phyloP scores from a whole-genome alignment of 805 yeast species.

The Ogataea sp. region DNA sequence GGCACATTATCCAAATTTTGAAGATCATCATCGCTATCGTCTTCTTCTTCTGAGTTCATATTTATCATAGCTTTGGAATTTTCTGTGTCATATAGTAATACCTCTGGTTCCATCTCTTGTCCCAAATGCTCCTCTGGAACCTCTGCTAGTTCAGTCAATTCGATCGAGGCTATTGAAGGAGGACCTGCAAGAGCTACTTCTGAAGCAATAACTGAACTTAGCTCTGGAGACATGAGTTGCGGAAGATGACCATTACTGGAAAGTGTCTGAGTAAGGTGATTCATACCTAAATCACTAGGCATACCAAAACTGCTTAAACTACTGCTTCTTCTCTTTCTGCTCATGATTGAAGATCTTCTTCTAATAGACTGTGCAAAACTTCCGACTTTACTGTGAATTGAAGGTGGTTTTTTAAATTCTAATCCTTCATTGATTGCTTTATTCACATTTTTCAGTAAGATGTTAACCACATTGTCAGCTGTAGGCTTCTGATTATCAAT shows the following conservation, averaged over 20 bases:
- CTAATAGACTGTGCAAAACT: constrained; percentile 18
- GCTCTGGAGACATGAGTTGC: background rate
- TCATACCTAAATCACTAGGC: too few relatives aligned
- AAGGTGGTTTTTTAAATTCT: constrained; percentile 9
- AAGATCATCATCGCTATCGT: background rate
- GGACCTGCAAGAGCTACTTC: too few relatives aligned
- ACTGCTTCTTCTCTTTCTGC: constrained; percentile 4
- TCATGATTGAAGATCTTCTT: constrained; percentile 4
- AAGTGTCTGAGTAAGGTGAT: too few relatives aligned
- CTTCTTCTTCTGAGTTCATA: background rate
- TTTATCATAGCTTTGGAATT: too few relatives aligned
- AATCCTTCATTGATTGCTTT: constrained; percentile 31
- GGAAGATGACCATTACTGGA: too few relatives aligned
- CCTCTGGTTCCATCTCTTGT: too few relatives aligned
- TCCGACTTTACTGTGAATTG: constrained; percentile 18
- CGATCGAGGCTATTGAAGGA: background rate
- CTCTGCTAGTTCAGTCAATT: background rate
- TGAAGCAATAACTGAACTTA: too few relatives aligned
- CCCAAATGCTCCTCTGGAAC: too few relatives aligned
- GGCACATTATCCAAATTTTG: background rate
- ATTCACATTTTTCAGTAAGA: constrained; percentile 38
- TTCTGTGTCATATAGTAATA: too few relatives aligned
- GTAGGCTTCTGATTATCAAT: constrained; percentile 22
- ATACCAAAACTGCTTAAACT: background rate
- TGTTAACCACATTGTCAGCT: constrained; percentile 31